Base-by-base conservation (phyloP, 352 stramenopile species). In the Globisporangium nunn region DNA sequence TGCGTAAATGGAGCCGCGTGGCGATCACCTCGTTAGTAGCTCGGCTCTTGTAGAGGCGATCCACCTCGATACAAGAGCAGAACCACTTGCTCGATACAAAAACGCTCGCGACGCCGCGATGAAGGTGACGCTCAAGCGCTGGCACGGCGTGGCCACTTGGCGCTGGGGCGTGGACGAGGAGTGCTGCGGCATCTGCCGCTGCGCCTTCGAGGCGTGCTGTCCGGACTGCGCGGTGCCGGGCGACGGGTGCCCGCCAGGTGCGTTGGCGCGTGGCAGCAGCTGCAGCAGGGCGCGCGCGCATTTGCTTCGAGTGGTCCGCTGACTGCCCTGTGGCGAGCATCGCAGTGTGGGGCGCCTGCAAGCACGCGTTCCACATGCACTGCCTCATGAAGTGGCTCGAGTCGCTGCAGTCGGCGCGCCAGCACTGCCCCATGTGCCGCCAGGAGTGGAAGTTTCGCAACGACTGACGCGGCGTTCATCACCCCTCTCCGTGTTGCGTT, bases 381-480 rank as follows among this genome's bases (percentile, higher is more conserved):
- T 97, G 89, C 75, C 74, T 96, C n/a, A 78, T 95, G 63, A 97
- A 97, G 66, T 96, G 88, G 86, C 79, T 96, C 55, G 83, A 94
- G 58, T 85, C 86, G 52, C 72, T 93, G 54, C 82, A 91, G 58
- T 85, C 82, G 15, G 70, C 74, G 51, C 79, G 78, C 15, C 81
- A 95, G 63, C 81, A 93, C 59, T 96, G 88, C 60, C 88, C 88
- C 40, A 90, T 96, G 85, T 96, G 88, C 56, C 81, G 88, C 11
- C 80, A 94, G 52, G 78, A 94, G 53, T 96, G 86, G 86, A 75
- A 86, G 59, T 95, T 93, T 71, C 72, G 82, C 45, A 84, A 78
- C 52, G 58, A 64, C 39, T 64, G 39, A 64, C 12, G 0, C 43
- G 17, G 6, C 6, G 10, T 23, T 23, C 23, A 23, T 23, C 23